Base-by-base conservation (phyloP, 768 basidiomycete genomes). In the Mycena metata region DNA sequence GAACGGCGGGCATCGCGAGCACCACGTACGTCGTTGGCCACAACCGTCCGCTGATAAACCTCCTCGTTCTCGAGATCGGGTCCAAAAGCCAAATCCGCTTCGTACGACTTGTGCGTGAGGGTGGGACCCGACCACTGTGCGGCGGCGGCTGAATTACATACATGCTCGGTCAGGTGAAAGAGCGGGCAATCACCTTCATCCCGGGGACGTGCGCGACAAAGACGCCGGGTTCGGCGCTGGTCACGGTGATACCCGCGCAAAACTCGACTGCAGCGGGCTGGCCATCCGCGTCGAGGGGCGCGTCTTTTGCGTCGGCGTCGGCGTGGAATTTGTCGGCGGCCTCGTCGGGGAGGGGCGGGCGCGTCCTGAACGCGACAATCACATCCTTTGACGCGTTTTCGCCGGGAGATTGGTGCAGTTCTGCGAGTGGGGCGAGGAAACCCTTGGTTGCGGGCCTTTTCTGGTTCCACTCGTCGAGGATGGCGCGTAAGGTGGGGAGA, bases 341-440 rank as follows among this genome's bases (percentile, higher is more conserved):
- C 67, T 78, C 78, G 52, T 77, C 67, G 11, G 67, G 71, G 26
- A 80, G 74, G 17, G 78, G 73, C 2, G 80, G 79, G 56, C 80
- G 79, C 64, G 80, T 81, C 52, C 80, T 65, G 59, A 81, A 80
- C 66, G 80, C 80, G 70, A 81, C 79, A 46, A 80, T 66, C 41
- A 80, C 76, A 69, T 80, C 78, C 62, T 79, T 79, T 35, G 55
- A 72, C 69, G 42, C 57, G 64, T 60, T 60, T 43, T 58, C 63
- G 64, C 11, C 10, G 39, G 39, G 15, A 15, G 39, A 39, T 3
- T 39, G 39, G 5, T 39, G 39, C 39, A 39, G 39, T 15, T 39
- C 39, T 39, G 39, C 66, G 0, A 72, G 57, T 2, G 69, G 66
- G 24, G 62, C 67, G 15, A 60, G 24, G 60, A 78, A 78, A 12